Conservation (phyloP, 2,329 filamentous ascomycete species). For the Cladosporium colombiae region DNA sequence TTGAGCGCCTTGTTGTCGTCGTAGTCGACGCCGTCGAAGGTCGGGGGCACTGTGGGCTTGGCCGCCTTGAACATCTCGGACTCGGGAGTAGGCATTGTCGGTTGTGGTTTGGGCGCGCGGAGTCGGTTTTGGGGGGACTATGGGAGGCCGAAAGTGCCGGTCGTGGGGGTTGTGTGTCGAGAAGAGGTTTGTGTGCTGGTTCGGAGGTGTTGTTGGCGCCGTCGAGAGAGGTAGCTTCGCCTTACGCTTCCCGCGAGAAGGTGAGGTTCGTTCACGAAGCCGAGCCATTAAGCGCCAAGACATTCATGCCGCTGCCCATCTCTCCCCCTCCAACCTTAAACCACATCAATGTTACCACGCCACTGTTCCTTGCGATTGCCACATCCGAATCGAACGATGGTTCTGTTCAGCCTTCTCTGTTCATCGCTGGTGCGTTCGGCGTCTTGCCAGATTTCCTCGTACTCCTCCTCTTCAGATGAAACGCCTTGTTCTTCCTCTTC, state of each 20-base stretch:
- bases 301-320: neutral
- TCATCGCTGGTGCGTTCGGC: neutral
- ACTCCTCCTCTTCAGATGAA: constrained; percentile 28
- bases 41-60: constrained; percentile 79
- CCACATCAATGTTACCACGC: neutral
- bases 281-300: constrained; percentile 12
- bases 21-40: constrained; percentile 85
- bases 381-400: neutral
- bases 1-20: constrained; percentile 80
- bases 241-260: neutral
- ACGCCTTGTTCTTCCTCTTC: constrained; percentile 29
- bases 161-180: neutral
- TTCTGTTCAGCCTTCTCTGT: neutral
- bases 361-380: neutral
- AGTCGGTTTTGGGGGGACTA: neutral
- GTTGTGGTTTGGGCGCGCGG: neutral
- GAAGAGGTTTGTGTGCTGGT: neutral
- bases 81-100: constrained; percentile 75
- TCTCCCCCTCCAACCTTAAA: neutral
- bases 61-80: constrained; percentile 78
- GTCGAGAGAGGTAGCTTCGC: constrained; percentile 1
- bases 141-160: neutral
- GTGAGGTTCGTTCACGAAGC: constrained; percentile 9
- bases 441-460: constrained; percentile 21
- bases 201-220: constrained; percentile 3